Evolutionary conservation across 805 yeast genomes (phyloP), one percentile per base, ranked within the genome.

Genomic region (Candida rishiriensis): DNA sequence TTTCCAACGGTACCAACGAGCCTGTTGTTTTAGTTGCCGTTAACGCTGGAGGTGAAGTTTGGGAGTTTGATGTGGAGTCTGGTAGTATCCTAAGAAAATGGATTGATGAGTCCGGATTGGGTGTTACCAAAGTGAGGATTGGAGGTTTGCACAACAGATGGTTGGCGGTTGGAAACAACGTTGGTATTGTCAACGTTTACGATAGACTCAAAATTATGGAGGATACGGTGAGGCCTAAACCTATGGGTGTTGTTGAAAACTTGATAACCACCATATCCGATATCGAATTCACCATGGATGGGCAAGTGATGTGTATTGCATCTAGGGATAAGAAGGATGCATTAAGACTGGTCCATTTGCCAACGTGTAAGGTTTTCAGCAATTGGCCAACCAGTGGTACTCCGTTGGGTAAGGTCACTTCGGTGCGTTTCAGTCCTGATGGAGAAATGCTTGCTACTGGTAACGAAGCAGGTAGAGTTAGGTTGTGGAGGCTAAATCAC

Each of bases 371-470:
- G 15, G 96, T 88, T 7, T 93, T 82, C 67, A 73, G 82, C 39
- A 93, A 93, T 70, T 93, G 99, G 99, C 99, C 99, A 14, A 93
- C 98, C 2, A 82, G 91, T 41, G 89, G 89, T 6, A 91, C 99
- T 1, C 98, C 99, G 10, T 74, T 93, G 53, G 99, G 99, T n/a
- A 81, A 84, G 53, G 97, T 93, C 30, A 87, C 97, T 0, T 66
- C 82, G 14, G 83, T 81, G 2, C 77, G 80, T 13, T 91, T 91
- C 64, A 81, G 95, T 36, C 88, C 93, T 26, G 78, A 79, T 50
- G 79, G 82, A 47, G 93, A 88, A 64, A 79, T 90, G 82, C 63
- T 93, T 39, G 88, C 90, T 14, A 78, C 88, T 1, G 99, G 96
- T 50, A 91, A 90, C 57, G 95, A 88, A 56, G 87, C 81, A 21